Percentiles rank a stretch among this genome's conserved stretches.
phyloP scores from a whole-genome alignment of 345 rosid species.

The Theobroma cacao region DNA sequence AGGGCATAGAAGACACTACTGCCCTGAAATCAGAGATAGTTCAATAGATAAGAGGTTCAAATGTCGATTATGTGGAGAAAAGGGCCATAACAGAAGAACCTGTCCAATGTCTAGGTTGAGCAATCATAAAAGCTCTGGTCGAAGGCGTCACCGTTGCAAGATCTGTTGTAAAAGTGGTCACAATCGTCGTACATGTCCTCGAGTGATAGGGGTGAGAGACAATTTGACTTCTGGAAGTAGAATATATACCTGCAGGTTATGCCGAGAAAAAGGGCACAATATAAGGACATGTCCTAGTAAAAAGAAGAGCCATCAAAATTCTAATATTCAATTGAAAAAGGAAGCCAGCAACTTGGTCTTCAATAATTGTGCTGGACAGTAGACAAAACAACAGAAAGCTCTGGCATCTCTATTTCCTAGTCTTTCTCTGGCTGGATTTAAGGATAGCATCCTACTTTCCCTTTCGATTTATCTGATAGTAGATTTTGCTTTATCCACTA shows the following conservation, averaged over 20 bases:
- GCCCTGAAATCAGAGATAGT: conserved; percentile 62
- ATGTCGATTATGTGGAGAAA: conserved; percentile 68
- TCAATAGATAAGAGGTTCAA: conserved; percentile 44
- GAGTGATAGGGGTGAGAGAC: conserved; percentile 22
- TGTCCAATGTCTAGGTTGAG: conserved; percentile 42
- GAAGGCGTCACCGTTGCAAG: conserved; percentile 41
- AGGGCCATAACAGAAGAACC: conserved; percentile 88
- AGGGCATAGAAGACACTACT: conserved; percentile 88
- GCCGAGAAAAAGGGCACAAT: conserved; percentile 50
- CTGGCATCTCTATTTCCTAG: neutral
- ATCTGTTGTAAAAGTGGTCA: conserved; percentile 63
- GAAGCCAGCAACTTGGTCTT: neutral
- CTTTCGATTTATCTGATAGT: no score
- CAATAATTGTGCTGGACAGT: neutral
- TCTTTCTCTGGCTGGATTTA: no score
- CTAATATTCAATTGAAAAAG: conserved; percentile 2
- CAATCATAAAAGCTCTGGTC: conserved; percentile 23
- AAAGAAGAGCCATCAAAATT: conserved; percentile 6
- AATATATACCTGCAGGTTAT: conserved; percentile 45
- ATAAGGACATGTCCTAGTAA: conserved; percentile 51
- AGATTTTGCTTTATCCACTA: no score
- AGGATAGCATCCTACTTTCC: no score
- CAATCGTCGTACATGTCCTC: conserved; percentile 68
- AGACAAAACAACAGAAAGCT: neutral
- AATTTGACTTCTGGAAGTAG: conserved; percentile 16